Base-by-base conservation (phyloP, 805 yeast genomes). In the Kodamaea nitidulidarum region DNA sequence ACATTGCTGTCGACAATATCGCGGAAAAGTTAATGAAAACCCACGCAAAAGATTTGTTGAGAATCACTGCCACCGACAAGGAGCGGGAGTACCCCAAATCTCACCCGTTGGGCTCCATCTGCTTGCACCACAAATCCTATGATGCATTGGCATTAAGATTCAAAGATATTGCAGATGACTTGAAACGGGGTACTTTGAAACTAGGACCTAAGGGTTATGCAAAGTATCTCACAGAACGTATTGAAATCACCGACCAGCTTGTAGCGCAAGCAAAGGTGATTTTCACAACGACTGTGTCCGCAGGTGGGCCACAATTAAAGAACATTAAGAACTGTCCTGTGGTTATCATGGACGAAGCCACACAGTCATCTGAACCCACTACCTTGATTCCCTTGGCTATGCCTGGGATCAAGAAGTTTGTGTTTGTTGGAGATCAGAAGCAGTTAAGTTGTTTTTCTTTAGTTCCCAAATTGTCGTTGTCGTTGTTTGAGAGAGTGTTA, bases 271-370 rank as follows among this genome's bases (percentile, higher is more conserved):
- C 85, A 0, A 78, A 78, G 47, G 83, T 83, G 15, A 78, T 83
- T 15, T 78, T 82, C 54, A 78, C 88, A 1, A 83, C 90, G 1
- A 78, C 84, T 2, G 85, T 81, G 28, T 80, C 80, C 27, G 81
- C 86, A 6, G 88, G 87, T 38, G 84, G 84, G 2, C 71, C 76
- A 31, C 78, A 75, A 48, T 60, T 83, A 47, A 80, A 79, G 48
- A 65, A 73, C 10, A 62, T 81, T 7, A 64, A 68, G 27, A 73
- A 69, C 46, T 56, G 74, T 45, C 87, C 87, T 1, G 80, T 80
- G 2, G 84, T 83, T 4, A 81, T 83, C 22, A 79, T 83, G 84
- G 90, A 83, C 63, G 90, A 83, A 60, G 75, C 86, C 3, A 82
- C 88, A 0, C 88, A 82, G 49, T 80, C 88, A 0, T 78, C 87